Conservation (phyloP, 2,329 filamentous ascomycete genomes). For the Cryphonectria naterciae region DNA sequence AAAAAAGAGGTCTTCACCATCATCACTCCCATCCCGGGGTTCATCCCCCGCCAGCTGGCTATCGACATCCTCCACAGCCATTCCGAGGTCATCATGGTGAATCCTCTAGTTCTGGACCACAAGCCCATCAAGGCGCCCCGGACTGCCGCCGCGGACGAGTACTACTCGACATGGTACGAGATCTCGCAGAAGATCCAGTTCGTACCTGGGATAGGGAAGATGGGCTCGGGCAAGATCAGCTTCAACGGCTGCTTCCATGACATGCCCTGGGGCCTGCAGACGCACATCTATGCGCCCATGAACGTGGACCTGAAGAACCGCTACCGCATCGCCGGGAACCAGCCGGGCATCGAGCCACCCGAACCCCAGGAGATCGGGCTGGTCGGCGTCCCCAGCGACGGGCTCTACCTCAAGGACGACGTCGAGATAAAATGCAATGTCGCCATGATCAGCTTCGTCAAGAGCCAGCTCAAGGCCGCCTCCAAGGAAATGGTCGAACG, state of each 20-base stretch:
- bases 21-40: conserved; percentile 70
- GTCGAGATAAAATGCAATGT: conserved; percentile 74
- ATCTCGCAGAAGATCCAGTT: conserved; percentile 71
- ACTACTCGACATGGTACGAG: conserved; percentile 75
- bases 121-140: conserved; percentile 68
- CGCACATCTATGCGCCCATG: conserved; percentile 71
- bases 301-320: conserved; percentile 69
- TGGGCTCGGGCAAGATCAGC: conserved; percentile 66
- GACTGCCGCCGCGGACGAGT: conserved; percentile 70
- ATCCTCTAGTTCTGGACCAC: conserved; percentile 68
- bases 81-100: conserved; percentile 71
- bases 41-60: conserved; percentile 72
- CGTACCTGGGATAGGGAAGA: conserved; percentile 66
- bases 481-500: conserved; percentile 70
- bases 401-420: conserved; percentile 70
- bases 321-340: conserved; percentile 70
- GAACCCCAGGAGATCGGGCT: conserved; percentile 66
- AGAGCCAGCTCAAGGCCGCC: conserved; percentile 67
- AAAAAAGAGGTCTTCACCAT: conserved; percentile 70
- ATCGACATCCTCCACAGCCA: conserved; percentile 74
- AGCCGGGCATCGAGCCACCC: conserved; percentile 65
- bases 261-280: conserved; percentile 73
- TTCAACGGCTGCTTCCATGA: conserved; percentile 76
- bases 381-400: conserved; percentile 65
- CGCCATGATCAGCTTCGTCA: conserved; percentile 67